Evolutionary conservation across 2,329 filamentous ascomycete species (phyloP).

Genomic region (Ceratocystis smalleyi): DNA sequence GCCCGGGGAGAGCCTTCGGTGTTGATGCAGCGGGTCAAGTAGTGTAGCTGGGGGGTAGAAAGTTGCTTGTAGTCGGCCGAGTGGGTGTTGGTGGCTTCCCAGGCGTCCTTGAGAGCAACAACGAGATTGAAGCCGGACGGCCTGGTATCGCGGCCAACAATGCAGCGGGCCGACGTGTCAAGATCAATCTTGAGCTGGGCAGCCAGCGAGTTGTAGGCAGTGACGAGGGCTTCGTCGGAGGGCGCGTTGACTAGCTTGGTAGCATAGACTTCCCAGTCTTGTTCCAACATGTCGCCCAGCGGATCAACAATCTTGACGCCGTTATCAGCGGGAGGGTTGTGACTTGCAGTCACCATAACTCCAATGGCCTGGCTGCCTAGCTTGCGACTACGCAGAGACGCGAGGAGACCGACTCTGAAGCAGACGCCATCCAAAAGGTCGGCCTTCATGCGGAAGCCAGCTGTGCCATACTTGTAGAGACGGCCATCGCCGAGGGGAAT

Average conservation of each 20-base stretch:
- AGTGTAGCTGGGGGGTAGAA: slow-evolving; percentile 96
- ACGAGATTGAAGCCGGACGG: slow-evolving; percentile 79
- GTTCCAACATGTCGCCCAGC: slow-evolving; percentile 94
- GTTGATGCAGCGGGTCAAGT: slow-evolving; percentile 86
- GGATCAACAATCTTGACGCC: slow-evolving; percentile 94
- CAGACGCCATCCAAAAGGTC: slow-evolving; percentile 82
- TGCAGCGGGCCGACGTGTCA: slow-evolving; percentile 55
- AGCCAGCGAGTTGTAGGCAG: slow-evolving; percentile 62
- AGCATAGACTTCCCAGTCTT: slow-evolving; percentile 82
- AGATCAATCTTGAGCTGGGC: slow-evolving; percentile 62
- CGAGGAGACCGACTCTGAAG: slow-evolving; percentile 80
- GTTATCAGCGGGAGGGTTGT: slow-evolving; percentile 82
- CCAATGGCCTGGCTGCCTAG: slow-evolving; percentile 82
- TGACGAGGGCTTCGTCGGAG: slow-evolving; percentile 56
- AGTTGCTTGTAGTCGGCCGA: slow-evolving; percentile 77
- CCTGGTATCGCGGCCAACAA: slow-evolving; percentile 84
- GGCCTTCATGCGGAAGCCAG: slow-evolving; percentile 53
- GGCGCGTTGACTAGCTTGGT: slow-evolving; percentile 78
- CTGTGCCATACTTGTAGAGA: slow-evolving; percentile 49
- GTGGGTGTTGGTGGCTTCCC: slow-evolving; percentile 59
- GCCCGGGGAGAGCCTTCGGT: slow-evolving; percentile 73
- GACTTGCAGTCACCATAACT: slow-evolving; percentile 89
- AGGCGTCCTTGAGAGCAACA: slow-evolving; percentile 59
- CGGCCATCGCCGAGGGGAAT: slow-evolving; percentile 29
- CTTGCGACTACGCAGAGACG: slow-evolving; percentile 76